These are phyloP conservation scores for Volvox carteri DNA, from an alignment of 163 green algal species.

Conservation along the genomic window DNA sequence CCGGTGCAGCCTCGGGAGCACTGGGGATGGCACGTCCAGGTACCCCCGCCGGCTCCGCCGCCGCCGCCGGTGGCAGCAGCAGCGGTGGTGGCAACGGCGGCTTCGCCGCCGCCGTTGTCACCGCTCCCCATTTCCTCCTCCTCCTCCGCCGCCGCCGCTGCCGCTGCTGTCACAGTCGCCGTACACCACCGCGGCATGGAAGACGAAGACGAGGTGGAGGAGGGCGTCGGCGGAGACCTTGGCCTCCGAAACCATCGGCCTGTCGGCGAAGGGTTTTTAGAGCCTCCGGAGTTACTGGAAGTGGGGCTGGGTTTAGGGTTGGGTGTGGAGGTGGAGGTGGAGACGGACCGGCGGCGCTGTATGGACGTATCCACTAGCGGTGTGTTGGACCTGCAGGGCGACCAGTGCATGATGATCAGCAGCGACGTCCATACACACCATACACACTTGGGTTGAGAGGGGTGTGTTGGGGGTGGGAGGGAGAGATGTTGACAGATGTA, in stretches of 20 bases:
- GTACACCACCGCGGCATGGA: not conserved
- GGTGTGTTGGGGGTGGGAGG: too few relatives aligned
- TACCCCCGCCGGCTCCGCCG: not conserved
- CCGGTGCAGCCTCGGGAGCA: slow-evolving; percentile 33
- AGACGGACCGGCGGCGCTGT: not conserved
- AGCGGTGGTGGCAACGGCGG: not conserved
- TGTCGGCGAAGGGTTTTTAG: not conserved
- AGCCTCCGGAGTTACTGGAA: not conserved
- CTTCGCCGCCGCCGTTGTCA: not conserved
- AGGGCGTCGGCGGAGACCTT: not conserved
- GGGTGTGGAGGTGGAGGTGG: not conserved
- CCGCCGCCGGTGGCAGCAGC: not conserved
- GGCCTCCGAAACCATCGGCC: not conserved
- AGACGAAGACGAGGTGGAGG: not conserved
- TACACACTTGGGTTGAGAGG: slow-evolving; percentile 15
- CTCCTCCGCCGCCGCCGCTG: not conserved
- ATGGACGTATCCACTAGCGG: slow-evolving; percentile 33
- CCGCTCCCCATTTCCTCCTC: too few relatives aligned
- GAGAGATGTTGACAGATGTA: too few relatives aligned
- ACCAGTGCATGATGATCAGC: not conserved
- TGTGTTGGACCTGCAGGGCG: not conserved
- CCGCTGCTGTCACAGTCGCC: not conserved
- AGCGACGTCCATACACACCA: not conserved
- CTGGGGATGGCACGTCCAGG: slow-evolving; percentile 52
- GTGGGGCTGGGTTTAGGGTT: too few relatives aligned